Conservation (phyloP, 495 filamentous ascomycete genomes). For the Penicillium taxi region DNA sequence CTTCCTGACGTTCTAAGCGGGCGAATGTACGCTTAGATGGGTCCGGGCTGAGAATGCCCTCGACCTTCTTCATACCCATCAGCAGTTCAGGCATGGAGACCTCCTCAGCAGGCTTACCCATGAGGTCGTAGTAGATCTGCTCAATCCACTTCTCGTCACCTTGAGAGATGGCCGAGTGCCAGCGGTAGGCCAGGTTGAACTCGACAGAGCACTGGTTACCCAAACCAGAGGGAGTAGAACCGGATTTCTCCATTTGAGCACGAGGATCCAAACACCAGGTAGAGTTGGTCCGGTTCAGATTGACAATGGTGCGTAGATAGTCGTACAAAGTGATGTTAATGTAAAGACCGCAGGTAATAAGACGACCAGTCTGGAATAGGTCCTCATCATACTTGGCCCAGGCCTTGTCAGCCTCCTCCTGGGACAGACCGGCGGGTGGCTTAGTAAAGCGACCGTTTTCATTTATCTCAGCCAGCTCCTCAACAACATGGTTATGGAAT, state of each 20-base stretch:
- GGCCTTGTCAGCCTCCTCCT: constrained; percentile 47
- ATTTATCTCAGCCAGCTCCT: constrained; percentile 60
- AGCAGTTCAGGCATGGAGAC: constrained; percentile 46
- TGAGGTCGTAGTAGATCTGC: constrained; percentile 44
- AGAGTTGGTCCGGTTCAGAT: constrained; percentile 66
- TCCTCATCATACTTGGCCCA: constrained; percentile 74
- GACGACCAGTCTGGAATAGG: constrained; percentile 72
- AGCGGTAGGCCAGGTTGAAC: constrained; percentile 67
- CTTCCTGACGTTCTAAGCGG: constrained; percentile 42
- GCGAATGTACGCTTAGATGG: constrained; percentile 52
- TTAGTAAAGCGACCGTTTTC: constrained; percentile 63
- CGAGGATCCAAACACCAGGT: constrained; percentile 64
- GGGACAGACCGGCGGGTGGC: constrained; percentile 39
- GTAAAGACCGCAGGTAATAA: constrained; percentile 75
- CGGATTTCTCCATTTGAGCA: constrained; percentile 40
- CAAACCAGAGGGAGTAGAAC: constrained; percentile 54
- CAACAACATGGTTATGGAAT: constrained; percentile 75
- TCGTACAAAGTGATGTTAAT: constrained; percentile 79
- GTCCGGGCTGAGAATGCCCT: constrained; percentile 41
- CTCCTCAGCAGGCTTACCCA: constrained; percentile 49
- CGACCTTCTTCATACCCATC: constrained; percentile 45
- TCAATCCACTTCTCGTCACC: constrained; percentile 61
- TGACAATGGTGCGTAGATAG: constrained; percentile 79
- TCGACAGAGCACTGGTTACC: constrained; percentile 66
- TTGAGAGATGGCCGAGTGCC: constrained; percentile 57